These are phyloP conservation scores for Blastobotrys niveus DNA, from an alignment of 1,139 yeast species.

Conservation along the genomic window DNA sequence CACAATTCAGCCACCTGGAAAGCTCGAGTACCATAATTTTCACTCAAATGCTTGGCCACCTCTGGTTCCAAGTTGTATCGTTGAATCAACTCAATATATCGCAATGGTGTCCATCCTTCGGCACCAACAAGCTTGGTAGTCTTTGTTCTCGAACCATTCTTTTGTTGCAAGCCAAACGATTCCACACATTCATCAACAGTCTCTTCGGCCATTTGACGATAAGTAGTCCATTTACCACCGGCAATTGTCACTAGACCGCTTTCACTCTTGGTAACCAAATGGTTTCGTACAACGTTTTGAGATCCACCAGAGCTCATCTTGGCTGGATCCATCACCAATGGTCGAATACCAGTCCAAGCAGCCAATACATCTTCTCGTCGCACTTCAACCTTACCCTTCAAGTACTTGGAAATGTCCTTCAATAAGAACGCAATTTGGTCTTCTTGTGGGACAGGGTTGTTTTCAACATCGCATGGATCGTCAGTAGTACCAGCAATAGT, in stretches of 20 bases:
- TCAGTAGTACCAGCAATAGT: conserved; percentile 97
- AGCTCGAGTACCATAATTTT: conserved; percentile 87
- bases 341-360: conserved; percentile 97
- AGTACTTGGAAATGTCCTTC: conserved; percentile 81
- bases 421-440: conserved; percentile 86
- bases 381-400: conserved; percentile 69
- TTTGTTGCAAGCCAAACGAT: conserved; percentile 40
- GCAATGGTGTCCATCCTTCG: conserved; percentile 55
- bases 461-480: conserved; percentile 56
- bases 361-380: conserved; percentile 85
- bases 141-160: conserved; percentile 49
- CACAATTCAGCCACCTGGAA: conserved; percentile 57
- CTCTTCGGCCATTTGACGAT: conserved; percentile 96
- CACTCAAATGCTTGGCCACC: conserved; percentile 76
- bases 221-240: conserved; percentile 98
- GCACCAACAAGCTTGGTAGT: conserved; percentile 69
- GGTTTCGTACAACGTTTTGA: conserved; percentile 87
- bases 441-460: conserved; percentile 78
- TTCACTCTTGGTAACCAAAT: conserved; percentile 65
- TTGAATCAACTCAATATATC: conserved; percentile 76
- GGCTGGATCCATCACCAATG: conserved; percentile 83
- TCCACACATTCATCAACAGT: conserved; percentile 72
- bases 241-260: conserved; percentile 81
- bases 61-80: conserved; percentile 66
- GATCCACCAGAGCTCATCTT: conserved; percentile 48